phyloP scores from a whole-genome alignment of 2,329 filamentous ascomycete genomes.

The Fusarium longipes region DNA sequence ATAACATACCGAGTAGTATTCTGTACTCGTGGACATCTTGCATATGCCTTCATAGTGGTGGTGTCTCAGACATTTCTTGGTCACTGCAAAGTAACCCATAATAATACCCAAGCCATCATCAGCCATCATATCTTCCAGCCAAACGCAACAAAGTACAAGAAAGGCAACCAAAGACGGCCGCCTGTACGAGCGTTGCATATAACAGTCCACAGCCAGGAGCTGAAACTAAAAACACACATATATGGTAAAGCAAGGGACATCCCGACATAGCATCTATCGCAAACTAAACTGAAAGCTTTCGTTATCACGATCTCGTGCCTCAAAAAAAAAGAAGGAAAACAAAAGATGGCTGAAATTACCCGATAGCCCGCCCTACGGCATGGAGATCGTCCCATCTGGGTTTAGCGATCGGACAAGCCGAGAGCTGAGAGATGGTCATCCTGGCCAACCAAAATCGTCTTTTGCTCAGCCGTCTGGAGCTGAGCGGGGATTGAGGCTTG shows the following conservation, averaged over 20 bases:
- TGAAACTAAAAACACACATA: background rate
- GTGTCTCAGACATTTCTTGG: background rate
- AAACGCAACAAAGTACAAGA: slow-evolving; percentile 1
- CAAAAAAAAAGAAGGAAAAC: slow-evolving; percentile 7
- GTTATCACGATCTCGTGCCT: background rate
- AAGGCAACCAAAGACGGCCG: background rate
- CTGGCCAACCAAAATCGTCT: slow-evolving; percentile 27
- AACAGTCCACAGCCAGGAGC: background rate
- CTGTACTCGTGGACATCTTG: background rate
- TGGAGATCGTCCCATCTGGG: slow-evolving; percentile 37
- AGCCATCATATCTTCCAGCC: slow-evolving; percentile 33
- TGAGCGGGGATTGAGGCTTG: slow-evolving; percentile 21
- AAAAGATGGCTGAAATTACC: slow-evolving; percentile 36
- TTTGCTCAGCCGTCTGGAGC: slow-evolving; percentile 27
- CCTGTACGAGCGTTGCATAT: background rate
- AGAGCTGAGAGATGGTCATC: slow-evolving; percentile 41
- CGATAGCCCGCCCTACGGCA: slow-evolving; percentile 37
- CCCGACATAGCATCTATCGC: background rate
- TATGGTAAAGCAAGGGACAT: background rate
- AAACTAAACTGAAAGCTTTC: background rate
- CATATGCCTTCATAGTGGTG: background rate
- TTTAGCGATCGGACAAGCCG: slow-evolving; percentile 45
- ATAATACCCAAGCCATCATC: slow-evolving; percentile 15
- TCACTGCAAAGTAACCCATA: background rate
- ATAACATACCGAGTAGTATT: background rate